Evolutionary conservation across 2,329 filamentous ascomycete species (phyloP).

Genomic region (Knufia petricola): DNA sequence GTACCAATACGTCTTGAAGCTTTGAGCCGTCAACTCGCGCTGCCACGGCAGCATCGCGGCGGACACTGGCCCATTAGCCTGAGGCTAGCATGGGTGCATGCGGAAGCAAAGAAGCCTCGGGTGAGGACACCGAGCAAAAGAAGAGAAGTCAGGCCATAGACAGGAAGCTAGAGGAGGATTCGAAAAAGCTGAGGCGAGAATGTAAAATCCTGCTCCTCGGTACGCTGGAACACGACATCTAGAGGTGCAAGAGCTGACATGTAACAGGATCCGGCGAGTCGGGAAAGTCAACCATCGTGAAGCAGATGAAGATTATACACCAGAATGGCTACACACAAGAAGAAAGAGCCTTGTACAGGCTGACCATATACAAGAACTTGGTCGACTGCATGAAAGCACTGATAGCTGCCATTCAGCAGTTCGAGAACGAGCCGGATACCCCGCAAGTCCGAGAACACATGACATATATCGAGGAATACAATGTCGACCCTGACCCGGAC

Average conservation of each 20-base stretch:
- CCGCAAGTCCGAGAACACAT: constrained; percentile 63
- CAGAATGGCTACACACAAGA: constrained; percentile 94
- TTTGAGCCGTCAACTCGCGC: constrained; percentile 2
- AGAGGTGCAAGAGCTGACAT: constrained; percentile 8
- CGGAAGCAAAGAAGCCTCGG: constrained; percentile 68
- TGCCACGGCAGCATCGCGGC: constrained; percentile 1
- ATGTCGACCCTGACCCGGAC: constrained; percentile 81
- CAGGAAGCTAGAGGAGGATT: constrained; percentile 86
- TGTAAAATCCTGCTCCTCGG: constrained; percentile 96
- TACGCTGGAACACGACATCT: constrained; percentile 39
- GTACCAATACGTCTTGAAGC: neutral
- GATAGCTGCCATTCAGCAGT: constrained; percentile 83
- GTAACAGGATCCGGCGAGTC: constrained; percentile 84
- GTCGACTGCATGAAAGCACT: constrained; percentile 93
- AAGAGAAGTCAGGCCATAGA: constrained; percentile 96
- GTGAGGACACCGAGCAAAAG: constrained; percentile 79
- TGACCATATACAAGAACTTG: constrained; percentile 97
- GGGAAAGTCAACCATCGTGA: constrained; percentile 98
- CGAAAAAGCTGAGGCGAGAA: constrained; percentile 82
- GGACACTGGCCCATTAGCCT: neutral
- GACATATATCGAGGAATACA: constrained; percentile 76
- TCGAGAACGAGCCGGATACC: constrained; percentile 68
- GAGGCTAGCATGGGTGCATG: constrained; percentile 68
- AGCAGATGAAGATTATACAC: constrained; percentile 99
- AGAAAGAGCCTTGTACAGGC: constrained; percentile 84